A percentile compares a stretch with the other conserved stretches of the same genome.
phyloP scores from a whole-genome alignment of 805 yeast genomes.

The Myxozyma vanderwaltii region DNA sequence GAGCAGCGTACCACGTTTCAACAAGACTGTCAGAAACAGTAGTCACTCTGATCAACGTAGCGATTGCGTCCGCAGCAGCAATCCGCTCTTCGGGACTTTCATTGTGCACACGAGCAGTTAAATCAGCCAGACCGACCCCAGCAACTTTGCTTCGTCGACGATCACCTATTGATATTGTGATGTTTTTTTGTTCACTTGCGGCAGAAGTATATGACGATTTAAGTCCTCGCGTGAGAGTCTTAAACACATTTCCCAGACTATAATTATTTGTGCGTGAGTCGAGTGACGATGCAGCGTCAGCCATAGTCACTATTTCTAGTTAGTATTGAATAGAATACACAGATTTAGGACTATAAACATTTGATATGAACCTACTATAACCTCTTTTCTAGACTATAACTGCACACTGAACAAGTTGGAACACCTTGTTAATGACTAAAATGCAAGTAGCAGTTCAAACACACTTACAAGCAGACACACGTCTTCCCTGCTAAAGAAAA shows the following conservation, averaged over 20 bases:
- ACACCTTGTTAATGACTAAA: no score
- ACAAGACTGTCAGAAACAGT: constrained; percentile 58
- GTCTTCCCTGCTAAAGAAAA: no score
- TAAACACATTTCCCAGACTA: constrained; percentile 38
- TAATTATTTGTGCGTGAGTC: constrained; percentile 1
- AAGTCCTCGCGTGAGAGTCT: constrained; percentile 39
- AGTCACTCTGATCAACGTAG: constrained; percentile 51
- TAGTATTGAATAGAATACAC: not conserved
- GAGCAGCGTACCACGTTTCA: constrained; percentile 74
- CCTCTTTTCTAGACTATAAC: not conserved
- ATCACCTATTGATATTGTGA: constrained; percentile 34
- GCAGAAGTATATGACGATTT: constrained; percentile 31
- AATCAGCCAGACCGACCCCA: constrained; percentile 5
- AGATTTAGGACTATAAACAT: no score
- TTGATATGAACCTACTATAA: not conserved
- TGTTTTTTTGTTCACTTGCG: constrained; percentile 36
- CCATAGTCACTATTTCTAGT: not conserved
- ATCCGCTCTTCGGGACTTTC: constrained; percentile 41
- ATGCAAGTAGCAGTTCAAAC: no score
- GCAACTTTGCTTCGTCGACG: constrained; percentile 29
- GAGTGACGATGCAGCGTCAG: not conserved
- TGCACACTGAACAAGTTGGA: no score
- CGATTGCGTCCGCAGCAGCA: constrained; percentile 57
- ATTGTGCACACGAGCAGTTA: constrained; percentile 11
- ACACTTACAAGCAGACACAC: no score